These are phyloP conservation scores for Alternaria triticina DNA, from an alignment of 2,329 filamentous ascomycete species.

Conservation along the genomic window DNA sequence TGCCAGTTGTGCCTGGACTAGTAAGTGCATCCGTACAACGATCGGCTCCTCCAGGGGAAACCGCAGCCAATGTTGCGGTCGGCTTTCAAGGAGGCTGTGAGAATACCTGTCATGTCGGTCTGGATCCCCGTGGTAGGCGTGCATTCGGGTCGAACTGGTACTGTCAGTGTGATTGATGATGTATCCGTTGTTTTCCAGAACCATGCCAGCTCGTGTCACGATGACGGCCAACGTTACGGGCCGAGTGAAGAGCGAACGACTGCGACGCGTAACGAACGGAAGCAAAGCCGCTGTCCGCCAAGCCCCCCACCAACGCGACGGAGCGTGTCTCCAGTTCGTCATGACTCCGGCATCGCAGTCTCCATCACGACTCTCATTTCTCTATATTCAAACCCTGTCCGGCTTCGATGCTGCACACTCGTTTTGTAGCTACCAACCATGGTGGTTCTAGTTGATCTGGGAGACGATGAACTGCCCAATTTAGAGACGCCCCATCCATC, in stretches of 20 bases:
- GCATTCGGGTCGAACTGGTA: background rate
- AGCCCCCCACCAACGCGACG: constrained; percentile 19
- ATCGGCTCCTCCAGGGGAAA: background rate
- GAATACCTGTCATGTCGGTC: background rate
- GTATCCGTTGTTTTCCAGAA: background rate
- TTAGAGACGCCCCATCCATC: constrained; percentile 25
- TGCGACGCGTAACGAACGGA: background rate
- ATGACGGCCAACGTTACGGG: background rate
- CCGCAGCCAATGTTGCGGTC: background rate
- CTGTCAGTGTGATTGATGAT: background rate
- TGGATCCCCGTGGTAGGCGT: background rate
- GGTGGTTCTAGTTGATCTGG: constrained; percentile 55
- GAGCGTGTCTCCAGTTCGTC: constrained; percentile 18
- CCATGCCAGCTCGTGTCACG: background rate
- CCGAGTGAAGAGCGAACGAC: background rate
- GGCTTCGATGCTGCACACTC: constrained; percentile 39
- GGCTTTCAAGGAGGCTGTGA: background rate
- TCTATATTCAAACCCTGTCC: constrained; percentile 6
- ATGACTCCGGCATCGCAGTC: constrained; percentile 28
- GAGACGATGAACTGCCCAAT: constrained; percentile 47
- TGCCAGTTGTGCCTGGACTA: background rate
- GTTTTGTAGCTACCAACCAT: constrained; percentile 37
- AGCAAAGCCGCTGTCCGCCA: constrained; percentile 15
- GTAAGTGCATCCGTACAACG: background rate
- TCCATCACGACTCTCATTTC: constrained; percentile 3